phyloP scores from a whole-genome alignment of 495 filamentous ascomycete species.

The Penicillium angulare region DNA sequence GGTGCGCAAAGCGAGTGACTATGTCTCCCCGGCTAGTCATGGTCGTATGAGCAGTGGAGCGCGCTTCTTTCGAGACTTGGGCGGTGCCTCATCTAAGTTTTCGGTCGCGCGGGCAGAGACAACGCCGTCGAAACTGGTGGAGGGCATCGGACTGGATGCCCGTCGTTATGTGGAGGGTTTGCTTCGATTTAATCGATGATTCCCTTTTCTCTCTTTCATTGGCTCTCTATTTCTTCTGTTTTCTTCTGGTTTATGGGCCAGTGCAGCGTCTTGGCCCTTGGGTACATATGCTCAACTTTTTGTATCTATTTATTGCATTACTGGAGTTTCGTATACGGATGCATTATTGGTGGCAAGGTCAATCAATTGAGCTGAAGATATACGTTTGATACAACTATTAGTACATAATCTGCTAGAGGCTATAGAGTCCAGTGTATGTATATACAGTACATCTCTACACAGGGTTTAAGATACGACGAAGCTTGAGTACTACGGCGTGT shows the following conservation, averaged over 20 bases:
- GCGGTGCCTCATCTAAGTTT: conserved; percentile 32
- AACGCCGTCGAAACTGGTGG: conserved; percentile 65
- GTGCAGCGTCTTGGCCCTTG: too few species aligned
- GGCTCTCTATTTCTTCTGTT: too few species aligned
- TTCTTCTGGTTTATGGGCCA: too few species aligned
- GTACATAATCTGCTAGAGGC: too few species aligned
- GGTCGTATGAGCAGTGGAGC: conserved; percentile 40
- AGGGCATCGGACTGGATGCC: conserved; percentile 86
- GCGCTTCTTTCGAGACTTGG: conserved; percentile 49
- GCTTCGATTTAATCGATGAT: conserved; percentile 69
- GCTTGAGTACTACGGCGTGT: too few species aligned
- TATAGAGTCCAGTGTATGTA: background rate
- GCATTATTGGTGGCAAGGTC: too few species aligned
- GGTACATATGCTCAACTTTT: too few species aligned
- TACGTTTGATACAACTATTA: too few species aligned
- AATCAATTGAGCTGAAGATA: too few species aligned
- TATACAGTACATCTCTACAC: background rate
- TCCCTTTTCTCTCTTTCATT: background rate
- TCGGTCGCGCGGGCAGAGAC: conserved; percentile 40
- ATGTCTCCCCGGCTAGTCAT: conserved; percentile 32
- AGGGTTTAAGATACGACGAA: too few species aligned
- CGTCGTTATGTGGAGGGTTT: conserved; percentile 81
- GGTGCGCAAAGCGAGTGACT: conserved; percentile 74
- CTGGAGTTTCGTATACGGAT: too few species aligned
- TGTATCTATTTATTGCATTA: too few species aligned